Evolutionary conservation across 495 filamentous ascomycete genomes (phyloP).

Genomic region (Xylaria grammica): DNA sequence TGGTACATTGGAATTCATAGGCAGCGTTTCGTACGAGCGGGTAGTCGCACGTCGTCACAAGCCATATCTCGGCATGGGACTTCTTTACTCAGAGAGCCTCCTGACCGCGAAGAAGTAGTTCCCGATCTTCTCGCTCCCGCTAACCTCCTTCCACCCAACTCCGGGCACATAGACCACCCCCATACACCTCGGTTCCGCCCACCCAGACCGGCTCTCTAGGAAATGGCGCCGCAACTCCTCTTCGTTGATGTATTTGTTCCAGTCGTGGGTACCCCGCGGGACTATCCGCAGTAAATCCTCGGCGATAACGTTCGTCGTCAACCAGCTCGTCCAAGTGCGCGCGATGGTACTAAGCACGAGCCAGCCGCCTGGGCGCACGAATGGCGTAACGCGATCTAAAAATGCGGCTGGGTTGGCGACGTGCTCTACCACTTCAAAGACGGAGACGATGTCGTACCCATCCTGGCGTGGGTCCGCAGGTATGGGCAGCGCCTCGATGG

Average conservation of each 20-base stretch:
- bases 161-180: conserved; percentile 92
- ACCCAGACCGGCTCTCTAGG: conserved; percentile 55
- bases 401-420: conserved; percentile 75
- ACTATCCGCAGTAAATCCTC: conserved; percentile 89
- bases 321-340: conserved; percentile 81
- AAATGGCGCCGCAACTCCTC: conserved; percentile 72
- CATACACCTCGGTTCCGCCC: conserved; percentile 62
- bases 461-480: conserved; percentile 43
- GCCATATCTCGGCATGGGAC: background rate
- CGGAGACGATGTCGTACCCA: conserved; percentile 74
- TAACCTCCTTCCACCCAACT: conserved; percentile 86
- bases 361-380: conserved; percentile 91
- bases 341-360: conserved; percentile 89
- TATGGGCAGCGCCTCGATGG: conserved; percentile 69
- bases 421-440: conserved; percentile 96
- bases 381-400: conserved; percentile 67
- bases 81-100: conserved; percentile 41
- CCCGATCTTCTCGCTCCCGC: conserved; percentile 81
- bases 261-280: conserved; percentile 91
- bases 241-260: conserved; percentile 92
- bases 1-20: background rate
- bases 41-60: background rate
- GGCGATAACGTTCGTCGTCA: conserved; percentile 89
- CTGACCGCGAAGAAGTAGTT: conserved; percentile 96
- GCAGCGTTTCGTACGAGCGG: background rate